Evolutionary conservation across 164 flowering plant species (phyloP), one percentile per base, ranked within the genome.

Genomic region (Liquidambar formosana): DNA sequence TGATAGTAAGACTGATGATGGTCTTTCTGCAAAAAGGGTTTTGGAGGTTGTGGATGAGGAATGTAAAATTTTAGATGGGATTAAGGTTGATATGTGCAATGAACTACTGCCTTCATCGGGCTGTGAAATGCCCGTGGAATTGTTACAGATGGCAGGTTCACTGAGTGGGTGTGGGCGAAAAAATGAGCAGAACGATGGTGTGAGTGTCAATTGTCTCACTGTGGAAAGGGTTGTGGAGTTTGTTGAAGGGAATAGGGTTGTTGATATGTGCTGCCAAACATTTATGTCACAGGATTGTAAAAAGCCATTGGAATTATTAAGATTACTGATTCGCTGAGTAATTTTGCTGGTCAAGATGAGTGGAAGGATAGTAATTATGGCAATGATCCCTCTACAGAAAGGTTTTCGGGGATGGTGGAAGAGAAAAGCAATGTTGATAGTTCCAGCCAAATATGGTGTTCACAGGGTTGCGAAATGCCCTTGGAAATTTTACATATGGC

Each of bases 111-210:
- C 33, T 3, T 21, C 43, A 27, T 58, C 60, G 27, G 45, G 63
- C 5, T 64, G 61, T 62, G 69, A 75, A 28, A 12, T 33, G 21
- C 23, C 62, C 43, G n/a, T 52, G 51, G 61, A 54, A 46, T 65
- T 74, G 9, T 56, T 61, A n/a, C 21, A 46, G 10, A 21, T 33
- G 28, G 25, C 18, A 57, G 57, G 53, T 64, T 65, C 65, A 43
- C 45, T 57, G 10, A 64, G 47, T 57, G 23, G 41, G 4, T 33
- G 41, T 33, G 41, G 2, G 41, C 41, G 6, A 28, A 59, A 19
- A 16, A 15, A 38, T 0, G 69, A 73, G 27, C 53, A 66, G 21
- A 71, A 47, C 45, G 77, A 65, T 28, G 38, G 33, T 65, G 56
- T 12, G 28, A 59, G 46, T 67, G 61, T 62, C 8, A 22, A 10